phyloP scores from a whole-genome alignment of 306 rosid species.

The Prosopis cineraria region DNA sequence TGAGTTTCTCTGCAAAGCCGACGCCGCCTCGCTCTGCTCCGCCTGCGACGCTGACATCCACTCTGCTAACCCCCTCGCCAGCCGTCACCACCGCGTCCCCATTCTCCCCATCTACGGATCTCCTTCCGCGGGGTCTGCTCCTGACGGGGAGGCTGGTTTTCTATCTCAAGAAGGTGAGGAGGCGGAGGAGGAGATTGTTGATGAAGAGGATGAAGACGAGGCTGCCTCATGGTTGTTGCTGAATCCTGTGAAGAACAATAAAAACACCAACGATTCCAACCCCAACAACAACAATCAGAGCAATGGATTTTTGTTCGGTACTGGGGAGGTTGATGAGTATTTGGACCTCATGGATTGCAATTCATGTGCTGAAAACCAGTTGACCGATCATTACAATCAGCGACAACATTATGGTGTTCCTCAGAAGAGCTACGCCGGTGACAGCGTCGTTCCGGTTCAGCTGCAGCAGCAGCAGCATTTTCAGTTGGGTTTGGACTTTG shows the following conservation, averaged over 20 bases:
- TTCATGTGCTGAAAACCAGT: constrained; percentile 47
- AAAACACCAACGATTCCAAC: constrained; percentile 2
- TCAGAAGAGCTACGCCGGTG: constrained; percentile 54
- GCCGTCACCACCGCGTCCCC: constrained; percentile 95
- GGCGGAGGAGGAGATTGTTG: constrained; percentile 45
- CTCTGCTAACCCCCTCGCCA: constrained; percentile 87
- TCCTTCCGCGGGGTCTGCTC: constrained; percentile 31
- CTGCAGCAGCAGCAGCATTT: constrained; percentile 46
- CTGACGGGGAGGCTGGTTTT: constrained; percentile 34
- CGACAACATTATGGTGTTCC: constrained; percentile 42
- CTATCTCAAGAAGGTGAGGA: constrained; percentile 34
- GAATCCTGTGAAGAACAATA: constrained; percentile 55
- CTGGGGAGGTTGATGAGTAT: constrained; percentile 83
- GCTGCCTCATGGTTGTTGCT: constrained; percentile 88
- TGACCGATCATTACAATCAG: constrained; percentile 40
- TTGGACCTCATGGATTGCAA: constrained; percentile 82
- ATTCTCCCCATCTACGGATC: constrained; percentile 57
- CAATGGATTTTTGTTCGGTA: constrained; percentile 55
- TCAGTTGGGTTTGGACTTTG: constrained; percentile 68
- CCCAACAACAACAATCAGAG: constrained; percentile 42
- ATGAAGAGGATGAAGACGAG: constrained; percentile 67
- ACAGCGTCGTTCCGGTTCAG: constrained; percentile 82
- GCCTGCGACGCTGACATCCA: constrained; percentile 88
- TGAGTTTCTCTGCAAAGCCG: constrained; percentile 82
- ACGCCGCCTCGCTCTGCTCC: constrained; percentile 82